phyloP scores from a whole-genome alignment of 2,329 filamentous ascomycete species.

The Cylindrodendrum hubeiense region DNA sequence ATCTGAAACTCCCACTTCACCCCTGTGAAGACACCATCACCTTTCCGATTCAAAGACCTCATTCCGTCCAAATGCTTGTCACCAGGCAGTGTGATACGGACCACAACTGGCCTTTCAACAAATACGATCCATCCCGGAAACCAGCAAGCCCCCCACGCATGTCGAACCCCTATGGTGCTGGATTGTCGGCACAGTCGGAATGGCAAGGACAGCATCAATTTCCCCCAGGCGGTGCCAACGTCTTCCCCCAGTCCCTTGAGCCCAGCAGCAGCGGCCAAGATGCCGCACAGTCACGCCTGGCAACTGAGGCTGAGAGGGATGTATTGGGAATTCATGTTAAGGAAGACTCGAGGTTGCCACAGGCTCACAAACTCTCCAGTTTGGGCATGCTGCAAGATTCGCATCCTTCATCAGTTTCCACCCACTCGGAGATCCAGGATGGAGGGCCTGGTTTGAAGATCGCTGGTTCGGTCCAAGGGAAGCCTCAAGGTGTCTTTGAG shows the following conservation, averaged over 20 bases:
- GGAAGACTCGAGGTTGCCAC: constrained; percentile 57
- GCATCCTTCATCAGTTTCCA: constrained; percentile 42
- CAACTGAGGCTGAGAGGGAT: constrained; percentile 51
- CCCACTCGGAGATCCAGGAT: constrained; percentile 9
- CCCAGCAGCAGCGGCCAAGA: constrained; percentile 50
- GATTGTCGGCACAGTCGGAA: constrained; percentile 66
- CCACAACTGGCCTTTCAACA: constrained; percentile 67
- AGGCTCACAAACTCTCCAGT: constrained; percentile 53
- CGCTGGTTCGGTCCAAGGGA: constrained; percentile 17
- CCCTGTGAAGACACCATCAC: constrained; percentile 11
- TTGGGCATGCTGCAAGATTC: constrained; percentile 57
- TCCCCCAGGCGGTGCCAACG: constrained; percentile 59
- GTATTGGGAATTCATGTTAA: constrained; percentile 76
- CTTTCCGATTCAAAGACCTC: constrained; percentile 49
- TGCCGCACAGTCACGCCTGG: constrained; percentile 43
- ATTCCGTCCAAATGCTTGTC: constrained; percentile 60
- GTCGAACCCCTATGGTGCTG: constrained; percentile 67
- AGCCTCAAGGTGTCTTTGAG: background rate
- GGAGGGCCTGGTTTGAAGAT: constrained; percentile 9
- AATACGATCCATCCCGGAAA: constrained; percentile 62
- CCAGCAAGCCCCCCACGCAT: constrained; percentile 63
- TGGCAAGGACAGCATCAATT: constrained; percentile 69
- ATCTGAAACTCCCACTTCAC: no score
- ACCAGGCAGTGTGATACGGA: constrained; percentile 66
- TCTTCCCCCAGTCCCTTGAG: constrained; percentile 59